These are phyloP conservation scores for Planoprotostelium fungivorum DNA, from an alignment of 78 protist species.

Conservation along the genomic window DNA sequence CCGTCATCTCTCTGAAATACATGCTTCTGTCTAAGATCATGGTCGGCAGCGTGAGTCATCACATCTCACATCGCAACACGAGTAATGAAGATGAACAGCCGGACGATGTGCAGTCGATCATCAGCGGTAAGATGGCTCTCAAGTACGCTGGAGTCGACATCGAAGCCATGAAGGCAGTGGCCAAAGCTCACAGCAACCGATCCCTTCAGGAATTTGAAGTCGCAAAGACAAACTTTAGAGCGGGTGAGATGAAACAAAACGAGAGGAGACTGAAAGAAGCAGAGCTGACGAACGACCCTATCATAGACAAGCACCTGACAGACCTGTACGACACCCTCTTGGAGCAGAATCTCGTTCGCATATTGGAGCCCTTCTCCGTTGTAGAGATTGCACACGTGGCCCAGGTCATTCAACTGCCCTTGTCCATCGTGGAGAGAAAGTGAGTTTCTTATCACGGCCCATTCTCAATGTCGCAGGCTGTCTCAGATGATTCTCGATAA, in stretches of 20 bases:
- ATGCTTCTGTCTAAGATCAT: constrained; percentile 94
- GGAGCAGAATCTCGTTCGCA: constrained; percentile 84
- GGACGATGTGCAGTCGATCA: constrained; percentile 77
- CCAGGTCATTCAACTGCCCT: constrained; percentile 69
- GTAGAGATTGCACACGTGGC: constrained; percentile 91
- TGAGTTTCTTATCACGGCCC: neutral
- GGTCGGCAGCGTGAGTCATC: constrained; percentile 48
- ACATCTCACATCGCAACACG: neutral
- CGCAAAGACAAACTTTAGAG: constrained; percentile 15
- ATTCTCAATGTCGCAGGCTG: constrained; percentile 13
- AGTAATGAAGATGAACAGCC: constrained; percentile 22
- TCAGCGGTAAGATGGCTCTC: constrained; percentile 81
- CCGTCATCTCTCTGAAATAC: constrained; percentile 81
- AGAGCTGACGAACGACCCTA: constrained; percentile 57
- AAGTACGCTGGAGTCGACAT: constrained; percentile 68
- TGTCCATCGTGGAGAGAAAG: constrained; percentile 76
- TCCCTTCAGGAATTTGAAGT: constrained; percentile 72
- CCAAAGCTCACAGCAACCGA: constrained; percentile 66
- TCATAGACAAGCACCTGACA: constrained; percentile 46
- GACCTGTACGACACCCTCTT: constrained; percentile 85
- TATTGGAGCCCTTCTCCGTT: constrained; percentile 92
- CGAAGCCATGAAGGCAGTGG: constrained; percentile 86
- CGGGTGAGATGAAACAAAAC: constrained; percentile 5
- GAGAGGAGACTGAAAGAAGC: neutral
- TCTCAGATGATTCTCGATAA: constrained; percentile 96